These are phyloP conservation scores for Gomphus bonarii DNA, from an alignment of 1,284 basidiomycete species.

Conservation along the genomic window DNA sequence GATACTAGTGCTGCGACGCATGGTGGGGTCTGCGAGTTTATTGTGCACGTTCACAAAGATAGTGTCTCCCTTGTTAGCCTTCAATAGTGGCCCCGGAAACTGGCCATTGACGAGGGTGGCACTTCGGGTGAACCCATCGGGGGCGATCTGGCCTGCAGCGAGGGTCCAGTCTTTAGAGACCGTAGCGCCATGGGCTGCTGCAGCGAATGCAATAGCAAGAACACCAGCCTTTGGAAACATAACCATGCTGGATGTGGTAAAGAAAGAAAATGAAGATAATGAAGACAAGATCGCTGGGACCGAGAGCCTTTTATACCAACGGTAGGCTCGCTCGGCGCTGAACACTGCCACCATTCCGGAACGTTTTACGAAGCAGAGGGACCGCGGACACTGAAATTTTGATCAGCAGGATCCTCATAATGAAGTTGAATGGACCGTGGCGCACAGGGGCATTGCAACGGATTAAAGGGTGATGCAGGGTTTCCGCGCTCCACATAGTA, in stretches of 20 bases:
- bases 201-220: background rate
- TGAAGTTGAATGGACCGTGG: too few relatives aligned
- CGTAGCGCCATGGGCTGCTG: background rate
- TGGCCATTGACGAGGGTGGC: slow-evolving; percentile 16
- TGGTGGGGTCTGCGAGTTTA: slow-evolving; percentile 17
- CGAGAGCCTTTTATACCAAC: too few relatives aligned
- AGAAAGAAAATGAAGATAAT: too few relatives aligned
- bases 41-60: slow-evolving; percentile 3
- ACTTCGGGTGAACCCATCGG: slow-evolving; percentile 19
- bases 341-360: too few relatives aligned
- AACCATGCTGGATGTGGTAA: background rate
- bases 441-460: too few relatives aligned
- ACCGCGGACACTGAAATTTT: too few relatives aligned
- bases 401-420: too few relatives aligned
- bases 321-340: too few relatives aligned
- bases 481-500: too few relatives aligned
- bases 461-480: too few relatives aligned
- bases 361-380: too few relatives aligned
- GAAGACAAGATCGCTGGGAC: too few relatives aligned
- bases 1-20: slow-evolving; percentile 21
- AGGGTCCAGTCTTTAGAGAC: slow-evolving; percentile 11
- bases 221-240: background rate
- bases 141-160: slow-evolving; percentile 16
- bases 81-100: slow-evolving; percentile 18
- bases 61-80: slow-evolving; percentile 18